These are phyloP conservation scores for Coniochaeta ligniaria DNA, from an alignment of 2,329 filamentous ascomycete species.

Conservation along the genomic window DNA sequence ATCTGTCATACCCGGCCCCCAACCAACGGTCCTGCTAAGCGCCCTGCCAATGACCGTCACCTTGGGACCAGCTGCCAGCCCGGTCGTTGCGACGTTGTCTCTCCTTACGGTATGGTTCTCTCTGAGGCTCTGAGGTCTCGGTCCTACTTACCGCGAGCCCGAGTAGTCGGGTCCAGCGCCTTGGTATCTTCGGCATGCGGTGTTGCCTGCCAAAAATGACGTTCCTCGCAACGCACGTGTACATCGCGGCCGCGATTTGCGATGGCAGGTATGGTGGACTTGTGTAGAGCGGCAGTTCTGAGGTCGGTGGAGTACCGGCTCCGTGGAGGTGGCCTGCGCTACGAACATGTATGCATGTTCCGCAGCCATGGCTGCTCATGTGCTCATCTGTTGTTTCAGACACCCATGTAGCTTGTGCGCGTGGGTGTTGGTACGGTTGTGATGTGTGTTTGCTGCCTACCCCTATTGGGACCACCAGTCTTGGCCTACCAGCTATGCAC, in stretches of 20 bases:
- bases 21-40: neutral
- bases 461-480: neutral
- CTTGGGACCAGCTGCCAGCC: neutral
- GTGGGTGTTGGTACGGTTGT: neutral
- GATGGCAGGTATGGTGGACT: neutral
- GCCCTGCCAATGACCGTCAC: neutral
- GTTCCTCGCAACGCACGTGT: neutral
- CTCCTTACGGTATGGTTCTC: neutral
- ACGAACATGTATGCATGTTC: neutral
- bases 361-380: neutral
- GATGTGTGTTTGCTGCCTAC: neutral
- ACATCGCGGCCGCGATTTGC: neutral
- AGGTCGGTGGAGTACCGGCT: neutral
- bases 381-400: neutral
- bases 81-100: neutral
- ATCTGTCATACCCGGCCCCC: neutral
- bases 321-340: neutral
- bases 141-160: too few relatives aligned
- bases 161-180: neutral
- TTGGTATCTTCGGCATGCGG: too few relatives aligned
- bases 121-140: neutral
- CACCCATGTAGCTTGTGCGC: neutral
- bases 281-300: neutral
- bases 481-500: neutral
- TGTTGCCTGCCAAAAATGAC: too few relatives aligned